A percentile compares a stretch with the other conserved stretches of the same genome.
phyloP scores from a whole-genome alignment of 768 basidiomycete species.

The Trametes gibbosa region DNA sequence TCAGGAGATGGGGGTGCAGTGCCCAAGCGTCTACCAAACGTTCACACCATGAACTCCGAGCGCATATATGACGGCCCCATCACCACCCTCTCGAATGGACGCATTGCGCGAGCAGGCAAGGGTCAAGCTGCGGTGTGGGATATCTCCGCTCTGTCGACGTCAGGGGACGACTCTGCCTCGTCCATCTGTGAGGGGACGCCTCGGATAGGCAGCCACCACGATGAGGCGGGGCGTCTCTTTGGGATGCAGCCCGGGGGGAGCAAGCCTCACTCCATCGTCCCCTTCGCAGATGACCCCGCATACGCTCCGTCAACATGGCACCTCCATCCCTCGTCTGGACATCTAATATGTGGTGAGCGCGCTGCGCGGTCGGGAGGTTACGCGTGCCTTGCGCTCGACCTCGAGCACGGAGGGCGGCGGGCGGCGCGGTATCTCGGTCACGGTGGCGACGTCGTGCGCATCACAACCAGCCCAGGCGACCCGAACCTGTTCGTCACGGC shows the following conservation, averaged over 20 bases:
- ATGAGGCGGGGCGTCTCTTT: neutral
- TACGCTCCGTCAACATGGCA: slow-evolving; percentile 24
- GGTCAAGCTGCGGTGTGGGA: slow-evolving; percentile 37
- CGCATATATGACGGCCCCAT: slow-evolving; percentile 31
- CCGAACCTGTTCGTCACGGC: slow-evolving; percentile 37
- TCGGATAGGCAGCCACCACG: slow-evolving; percentile 12
- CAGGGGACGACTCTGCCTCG: slow-evolving; percentile 24
- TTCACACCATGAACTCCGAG: slow-evolving; percentile 33
- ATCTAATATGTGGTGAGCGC: slow-evolving; percentile 27
- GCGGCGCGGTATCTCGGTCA: slow-evolving; percentile 37
- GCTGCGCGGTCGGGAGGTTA: slow-evolving; percentile 9
- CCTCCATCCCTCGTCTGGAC: slow-evolving; percentile 24
- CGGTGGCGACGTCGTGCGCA: slow-evolving; percentile 31
- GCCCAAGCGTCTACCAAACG: slow-evolving; percentile 15
- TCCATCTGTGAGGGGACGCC: slow-evolving; percentile 22
- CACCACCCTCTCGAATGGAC: slow-evolving; percentile 27
- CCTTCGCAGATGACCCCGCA: slow-evolving; percentile 10
- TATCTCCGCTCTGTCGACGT: slow-evolving; percentile 30
- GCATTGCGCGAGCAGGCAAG: slow-evolving; percentile 34
- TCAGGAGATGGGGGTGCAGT: neutral
- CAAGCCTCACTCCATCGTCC: neutral
- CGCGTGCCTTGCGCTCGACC: slow-evolving; percentile 28
- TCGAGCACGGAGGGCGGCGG: slow-evolving; percentile 35
- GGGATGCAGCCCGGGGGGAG: slow-evolving; percentile 28
- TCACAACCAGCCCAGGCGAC: slow-evolving; percentile 37